A percentile compares a stretch with the other conserved stretches of the same genome.
These are phyloP conservation scores for Fallopia convolvulus DNA, from an alignment of 148 eudicot genomes.

Conservation along the genomic window DNA sequence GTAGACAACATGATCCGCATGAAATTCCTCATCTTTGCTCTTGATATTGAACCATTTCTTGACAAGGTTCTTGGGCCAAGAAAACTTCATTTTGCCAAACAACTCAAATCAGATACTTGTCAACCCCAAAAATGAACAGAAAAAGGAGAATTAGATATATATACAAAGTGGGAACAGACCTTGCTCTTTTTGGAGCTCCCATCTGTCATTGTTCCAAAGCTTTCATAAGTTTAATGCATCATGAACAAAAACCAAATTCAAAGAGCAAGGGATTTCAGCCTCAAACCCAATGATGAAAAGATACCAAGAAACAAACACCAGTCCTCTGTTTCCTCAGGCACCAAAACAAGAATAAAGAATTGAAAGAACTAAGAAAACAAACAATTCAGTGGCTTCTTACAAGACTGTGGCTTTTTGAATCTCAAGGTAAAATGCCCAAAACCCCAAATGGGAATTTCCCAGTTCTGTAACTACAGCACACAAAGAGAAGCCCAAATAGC, in stretches of 20 bases:
- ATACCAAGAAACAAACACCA: not conserved
- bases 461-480: not conserved
- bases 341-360: slow-evolving; percentile 8
- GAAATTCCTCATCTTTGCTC: slow-evolving; percentile 60
- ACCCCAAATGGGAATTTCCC: not conserved
- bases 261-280: not conserved
- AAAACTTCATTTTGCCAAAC: slow-evolving; percentile 52
- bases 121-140: not conserved
- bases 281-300: not conserved
- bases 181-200: slow-evolving; percentile 81
- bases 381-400: slow-evolving; percentile 13
- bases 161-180: slow-evolving; percentile 33
- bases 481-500: slow-evolving; percentile 5
- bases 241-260: not conserved
- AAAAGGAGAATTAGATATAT: not conserved
- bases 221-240: slow-evolving; percentile 30
- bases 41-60: slow-evolving; percentile 95
- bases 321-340: not conserved
- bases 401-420: slow-evolving; percentile 21
- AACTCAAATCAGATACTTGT: slow-evolving; percentile 22
- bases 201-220: slow-evolving; percentile 72
- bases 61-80: slow-evolving; percentile 86
- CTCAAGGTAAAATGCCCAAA: slow-evolving; percentile 17
- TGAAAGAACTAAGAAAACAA: slow-evolving; percentile 11
- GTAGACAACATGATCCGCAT: slow-evolving; percentile 45